Conservation (phyloP, 169 alveolate genomes). For the Cyclospora cayetanensis region DNA sequence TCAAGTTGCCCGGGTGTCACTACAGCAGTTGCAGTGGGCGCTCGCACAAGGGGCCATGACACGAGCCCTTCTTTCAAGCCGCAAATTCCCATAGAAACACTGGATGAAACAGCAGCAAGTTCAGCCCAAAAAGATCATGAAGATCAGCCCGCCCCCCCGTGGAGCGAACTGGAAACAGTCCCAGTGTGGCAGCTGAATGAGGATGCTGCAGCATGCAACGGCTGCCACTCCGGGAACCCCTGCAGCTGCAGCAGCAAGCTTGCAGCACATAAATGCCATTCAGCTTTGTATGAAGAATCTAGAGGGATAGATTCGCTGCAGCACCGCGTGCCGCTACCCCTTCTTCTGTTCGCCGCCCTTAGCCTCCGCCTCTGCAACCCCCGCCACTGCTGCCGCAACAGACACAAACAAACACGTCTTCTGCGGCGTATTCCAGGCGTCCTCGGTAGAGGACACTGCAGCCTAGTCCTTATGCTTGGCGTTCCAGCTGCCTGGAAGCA, state of each 20-base stretch:
- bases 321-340: neutral
- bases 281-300: neutral
- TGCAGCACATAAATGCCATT: neutral
- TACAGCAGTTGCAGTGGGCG: too few relatives aligned
- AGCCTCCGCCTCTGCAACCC: too few relatives aligned
- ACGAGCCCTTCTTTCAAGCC: too few relatives aligned
- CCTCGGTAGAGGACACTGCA: neutral
- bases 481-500: neutral
- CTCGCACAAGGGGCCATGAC: too few relatives aligned
- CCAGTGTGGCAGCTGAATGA: neutral
- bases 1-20: too few relatives aligned
- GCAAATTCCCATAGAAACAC: too few relatives aligned
- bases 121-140: too few relatives aligned
- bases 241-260: neutral
- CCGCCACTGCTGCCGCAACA: neutral
- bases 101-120: too few relatives aligned
- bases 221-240: neutral
- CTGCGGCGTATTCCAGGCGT: neutral
- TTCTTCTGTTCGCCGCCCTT: neutral
- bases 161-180: too few relatives aligned
- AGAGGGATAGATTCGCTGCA: neutral
- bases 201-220: neutral
- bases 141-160: too few relatives aligned
- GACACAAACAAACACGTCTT: neutral
- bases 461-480: neutral